Evolutionary conservation across 169 alveolate genomes (phyloP).

Genomic region (Plasmodium sp.): DNA sequence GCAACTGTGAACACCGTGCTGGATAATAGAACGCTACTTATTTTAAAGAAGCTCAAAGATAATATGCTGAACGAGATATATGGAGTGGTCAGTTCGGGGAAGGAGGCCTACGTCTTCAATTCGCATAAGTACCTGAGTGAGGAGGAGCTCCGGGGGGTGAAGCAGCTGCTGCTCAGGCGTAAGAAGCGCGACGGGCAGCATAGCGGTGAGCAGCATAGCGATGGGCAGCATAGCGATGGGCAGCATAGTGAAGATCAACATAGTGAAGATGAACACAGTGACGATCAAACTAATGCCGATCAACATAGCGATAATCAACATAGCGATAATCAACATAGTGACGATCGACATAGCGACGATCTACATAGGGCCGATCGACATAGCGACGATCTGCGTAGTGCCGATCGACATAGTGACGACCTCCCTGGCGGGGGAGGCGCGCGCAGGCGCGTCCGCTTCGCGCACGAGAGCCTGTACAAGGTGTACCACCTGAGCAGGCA

Average conservation of each 20-base stretch:
- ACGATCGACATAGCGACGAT: not conserved
- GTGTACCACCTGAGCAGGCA: slow-evolving; percentile 5
- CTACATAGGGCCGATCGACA: not conserved
- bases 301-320: not conserved
- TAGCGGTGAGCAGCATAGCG: not conserved
- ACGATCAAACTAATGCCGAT: not conserved
- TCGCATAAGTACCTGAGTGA: slow-evolving; percentile 78
- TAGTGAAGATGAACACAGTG: not conserved
- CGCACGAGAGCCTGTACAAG: not conserved
- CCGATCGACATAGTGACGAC: not conserved
- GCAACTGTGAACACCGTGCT: slow-evolving; percentile 97
- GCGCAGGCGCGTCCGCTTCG: not conserved
- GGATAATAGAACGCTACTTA: slow-evolving; percentile 95
- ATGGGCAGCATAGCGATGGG: not conserved
- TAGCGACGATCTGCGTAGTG: not conserved
- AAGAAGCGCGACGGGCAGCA: not conserved
- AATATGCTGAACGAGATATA: slow-evolving; percentile 92
- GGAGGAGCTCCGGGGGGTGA: slow-evolving; percentile 70
- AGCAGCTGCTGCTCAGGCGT: slow-evolving; percentile 6
- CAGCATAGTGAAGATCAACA: not conserved
- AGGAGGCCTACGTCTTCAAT: slow-evolving; percentile 97
- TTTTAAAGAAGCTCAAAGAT: slow-evolving; percentile 92
- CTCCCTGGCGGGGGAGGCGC: not conserved
- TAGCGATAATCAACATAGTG: not conserved
- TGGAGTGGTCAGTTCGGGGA: slow-evolving; percentile 98